Evolutionary conservation across 176 grass and related monocot species (phyloP).

Genomic region (Carex littledalei): DNA sequence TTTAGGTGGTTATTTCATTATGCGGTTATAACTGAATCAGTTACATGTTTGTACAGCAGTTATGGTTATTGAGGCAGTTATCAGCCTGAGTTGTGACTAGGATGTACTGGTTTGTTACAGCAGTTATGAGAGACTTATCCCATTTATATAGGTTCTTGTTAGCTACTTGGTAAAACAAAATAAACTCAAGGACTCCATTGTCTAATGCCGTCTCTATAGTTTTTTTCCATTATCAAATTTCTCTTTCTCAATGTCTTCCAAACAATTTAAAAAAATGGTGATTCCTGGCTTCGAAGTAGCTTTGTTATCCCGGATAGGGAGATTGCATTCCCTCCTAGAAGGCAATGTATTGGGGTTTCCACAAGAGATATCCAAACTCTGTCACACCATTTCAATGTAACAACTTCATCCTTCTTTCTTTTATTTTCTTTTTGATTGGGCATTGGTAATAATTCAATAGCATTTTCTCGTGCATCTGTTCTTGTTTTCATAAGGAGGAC

Average conservation of each 20-base stretch:
- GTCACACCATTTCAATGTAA: not conserved
- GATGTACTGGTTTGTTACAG: not conserved
- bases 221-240: not conserved
- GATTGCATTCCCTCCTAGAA: not conserved
- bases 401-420: not conserved
- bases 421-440: not conserved
- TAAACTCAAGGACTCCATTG: not conserved
- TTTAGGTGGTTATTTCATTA: not conserved
- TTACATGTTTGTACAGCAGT: not conserved
- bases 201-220: not conserved
- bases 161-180: not conserved
- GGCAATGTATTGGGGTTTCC: not conserved
- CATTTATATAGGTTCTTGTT: not conserved
- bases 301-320: not conserved
- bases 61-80: not conserved
- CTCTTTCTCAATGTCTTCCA: not conserved
- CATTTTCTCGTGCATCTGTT: not conserved
- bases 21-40: not conserved
- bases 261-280: not conserved
- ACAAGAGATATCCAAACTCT: not conserved
- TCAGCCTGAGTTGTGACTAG: not conserved
- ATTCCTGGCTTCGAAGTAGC: not conserved
- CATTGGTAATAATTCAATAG: not conserved
- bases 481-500: not conserved
- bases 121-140: not conserved